Percentiles rank a stretch among this genome's conserved stretches.
These are phyloP conservation scores for Hypoxylon lenormandii DNA, from an alignment of 495 filamentous ascomycete species.

Conservation along the genomic window DNA sequence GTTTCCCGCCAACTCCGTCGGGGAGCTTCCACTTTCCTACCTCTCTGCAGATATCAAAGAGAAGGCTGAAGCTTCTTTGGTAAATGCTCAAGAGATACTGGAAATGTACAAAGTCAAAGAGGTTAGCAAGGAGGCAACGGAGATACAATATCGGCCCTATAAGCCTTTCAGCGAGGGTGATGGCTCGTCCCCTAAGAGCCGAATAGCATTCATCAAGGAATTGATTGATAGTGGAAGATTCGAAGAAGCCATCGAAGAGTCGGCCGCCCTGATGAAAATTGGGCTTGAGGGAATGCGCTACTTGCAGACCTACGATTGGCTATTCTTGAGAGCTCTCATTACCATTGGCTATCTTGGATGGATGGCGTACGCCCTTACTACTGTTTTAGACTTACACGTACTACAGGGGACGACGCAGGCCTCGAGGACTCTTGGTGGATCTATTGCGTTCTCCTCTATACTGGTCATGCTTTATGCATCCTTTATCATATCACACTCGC, in stretches of 20 bases:
- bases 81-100: slow-evolving; percentile 87
- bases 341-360: slow-evolving; percentile 95
- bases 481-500: slow-evolving; percentile 80
- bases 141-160: slow-evolving; percentile 82
- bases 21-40: slow-evolving; percentile 87
- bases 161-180: slow-evolving; percentile 66
- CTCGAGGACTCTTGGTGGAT: slow-evolving; percentile 71
- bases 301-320: slow-evolving; percentile 94
- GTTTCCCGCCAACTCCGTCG: slow-evolving; percentile 96
- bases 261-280: slow-evolving; percentile 77
- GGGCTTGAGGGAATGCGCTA: slow-evolving; percentile 90
- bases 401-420: slow-evolving; percentile 77
- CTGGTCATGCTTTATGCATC: slow-evolving; percentile 79
- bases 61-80: slow-evolving; percentile 86
- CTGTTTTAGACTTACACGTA: slow-evolving; percentile 89
- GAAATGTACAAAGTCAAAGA: slow-evolving; percentile 99
- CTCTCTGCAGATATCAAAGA: slow-evolving; percentile 74
- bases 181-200: slow-evolving; percentile 72
- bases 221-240: slow-evolving; percentile 75
- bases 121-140: slow-evolving; percentile 77
- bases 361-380: slow-evolving; percentile 94
- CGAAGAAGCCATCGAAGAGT: slow-evolving; percentile 79
- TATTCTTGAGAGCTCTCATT: slow-evolving; percentile 93
- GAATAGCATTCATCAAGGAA: slow-evolving; percentile 73
- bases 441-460: slow-evolving; percentile 77